Conservation (phyloP, 805 yeast species). For the Schizosaccharomyces osmophilus region DNA sequence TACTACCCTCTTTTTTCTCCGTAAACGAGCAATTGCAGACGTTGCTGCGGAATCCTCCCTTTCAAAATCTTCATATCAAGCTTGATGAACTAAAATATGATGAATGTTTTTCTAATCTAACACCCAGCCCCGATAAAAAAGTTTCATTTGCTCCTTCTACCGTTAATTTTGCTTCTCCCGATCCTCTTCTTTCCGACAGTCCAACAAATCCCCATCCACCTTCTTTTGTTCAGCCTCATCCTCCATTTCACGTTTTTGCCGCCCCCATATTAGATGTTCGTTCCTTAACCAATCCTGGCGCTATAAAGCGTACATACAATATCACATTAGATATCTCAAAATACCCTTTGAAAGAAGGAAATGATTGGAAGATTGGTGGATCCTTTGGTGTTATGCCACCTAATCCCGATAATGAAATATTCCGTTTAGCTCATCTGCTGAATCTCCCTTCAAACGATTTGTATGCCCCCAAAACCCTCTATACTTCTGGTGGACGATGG, state of each 20-base stretch:
- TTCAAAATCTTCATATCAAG: neutral
- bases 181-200: neutral
- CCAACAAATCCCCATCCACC: slow-evolving; percentile 6
- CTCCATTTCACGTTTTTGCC: slow-evolving; percentile 8
- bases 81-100: neutral
- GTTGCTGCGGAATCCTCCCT: neutral
- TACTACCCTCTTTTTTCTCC: neutral
- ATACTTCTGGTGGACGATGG: slow-evolving; percentile 10
- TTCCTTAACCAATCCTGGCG: slow-evolving; percentile 8
- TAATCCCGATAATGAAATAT: slow-evolving; percentile 7
- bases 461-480: slow-evolving; percentile 4
- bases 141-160: neutral
- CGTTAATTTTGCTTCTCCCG: neutral
- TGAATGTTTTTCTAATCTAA: neutral
- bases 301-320: slow-evolving; percentile 10
- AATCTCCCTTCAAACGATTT: slow-evolving; percentile 1
- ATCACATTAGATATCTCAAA: slow-evolving; percentile 10
- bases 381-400: slow-evolving; percentile 12
- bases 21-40: neutral
- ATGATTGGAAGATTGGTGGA: slow-evolving; percentile 12
- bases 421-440: slow-evolving; percentile 7
- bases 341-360: slow-evolving; percentile 10
- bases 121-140: neutral
- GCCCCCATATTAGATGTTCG: slow-evolving; percentile 9
- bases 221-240: slow-evolving; percentile 9